A percentile compares a stretch with the other conserved stretches of the same genome.
phyloP scores from a whole-genome alignment of 805 yeast species.

The Schwanniomyces vanrijiae region DNA sequence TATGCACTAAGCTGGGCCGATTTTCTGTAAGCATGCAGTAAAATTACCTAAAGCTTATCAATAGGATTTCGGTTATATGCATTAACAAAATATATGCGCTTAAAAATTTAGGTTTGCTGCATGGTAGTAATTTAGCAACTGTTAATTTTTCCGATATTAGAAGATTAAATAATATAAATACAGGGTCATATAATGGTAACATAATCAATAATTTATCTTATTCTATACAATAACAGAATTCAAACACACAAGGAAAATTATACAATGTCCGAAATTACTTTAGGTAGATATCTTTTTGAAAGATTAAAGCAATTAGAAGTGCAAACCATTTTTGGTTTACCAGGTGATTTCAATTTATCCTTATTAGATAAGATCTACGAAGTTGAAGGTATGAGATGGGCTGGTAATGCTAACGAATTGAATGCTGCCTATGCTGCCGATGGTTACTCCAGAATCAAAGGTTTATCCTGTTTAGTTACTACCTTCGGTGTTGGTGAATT shows the following conservation, averaged over 20 bases:
- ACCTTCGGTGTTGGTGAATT: conserved; percentile 92
- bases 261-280: conserved; percentile 47
- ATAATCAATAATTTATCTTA: neutral
- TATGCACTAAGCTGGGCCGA: neutral
- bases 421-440: conserved; percentile 89
- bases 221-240: neutral
- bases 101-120: neutral
- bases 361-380: conserved; percentile 72
- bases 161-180: conserved; percentile 4
- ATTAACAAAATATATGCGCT: neutral
- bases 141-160: neutral
- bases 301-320: conserved; percentile 72
- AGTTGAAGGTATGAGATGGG: conserved; percentile 79
- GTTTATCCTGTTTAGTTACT: conserved; percentile 71
- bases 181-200: neutral
- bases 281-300: conserved; percentile 79
- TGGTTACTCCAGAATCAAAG: conserved; percentile 82
- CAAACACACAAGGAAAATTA: neutral
- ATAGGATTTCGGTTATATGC: neutral
- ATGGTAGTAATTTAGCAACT: neutral
- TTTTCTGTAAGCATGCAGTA: neutral
- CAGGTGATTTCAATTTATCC: conserved; percentile 79
- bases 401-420: conserved; percentile 87
- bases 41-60: neutral
- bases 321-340: conserved; percentile 74